phyloP scores from a whole-genome alignment of 2,329 filamentous ascomycete genomes.

The Aphanoascus verrucosus region DNA sequence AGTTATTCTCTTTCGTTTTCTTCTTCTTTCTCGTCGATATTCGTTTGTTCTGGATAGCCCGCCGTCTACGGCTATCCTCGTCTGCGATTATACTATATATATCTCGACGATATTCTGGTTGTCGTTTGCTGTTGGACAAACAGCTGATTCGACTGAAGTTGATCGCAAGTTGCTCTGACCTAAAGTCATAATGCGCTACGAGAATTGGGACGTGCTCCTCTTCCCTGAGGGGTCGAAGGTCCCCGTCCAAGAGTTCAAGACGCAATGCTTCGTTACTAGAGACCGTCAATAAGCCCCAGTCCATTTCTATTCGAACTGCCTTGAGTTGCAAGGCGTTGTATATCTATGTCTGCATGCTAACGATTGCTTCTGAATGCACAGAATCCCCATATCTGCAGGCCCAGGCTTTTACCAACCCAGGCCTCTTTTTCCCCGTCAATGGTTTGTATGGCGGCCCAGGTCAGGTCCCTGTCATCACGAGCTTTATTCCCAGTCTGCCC shows the following conservation, averaged over 20 bases:
- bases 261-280: conserved; percentile 57
- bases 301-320: conserved; percentile 11
- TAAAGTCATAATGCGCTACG: conserved; percentile 58
- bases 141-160: neutral
- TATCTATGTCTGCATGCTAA: neutral
- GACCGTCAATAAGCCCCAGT: conserved; percentile 33
- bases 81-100: neutral
- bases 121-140: neutral
- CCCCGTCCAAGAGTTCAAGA: conserved; percentile 73
- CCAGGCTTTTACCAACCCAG: conserved; percentile 29
- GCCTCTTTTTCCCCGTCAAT: conserved; percentile 18
- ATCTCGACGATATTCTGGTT: neutral
- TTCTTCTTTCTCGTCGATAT: neutral
- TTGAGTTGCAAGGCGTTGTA: too few relatives aligned
- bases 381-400: conserved; percentile 45
- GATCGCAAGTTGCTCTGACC: neutral
- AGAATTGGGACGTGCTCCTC: conserved; percentile 76
- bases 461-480: conserved; percentile 55
- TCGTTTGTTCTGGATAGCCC: conserved; percentile 2
- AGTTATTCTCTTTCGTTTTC: neutral
- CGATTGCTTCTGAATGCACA: conserved; percentile 19
- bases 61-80: neutral
- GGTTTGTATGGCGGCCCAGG: conserved; percentile 21
- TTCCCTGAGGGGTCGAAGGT: conserved; percentile 59
- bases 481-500: conserved; percentile 57